phyloP scores from a whole-genome alignment of 441 rosid genomes.

The Gossypium davidsonii region DNA sequence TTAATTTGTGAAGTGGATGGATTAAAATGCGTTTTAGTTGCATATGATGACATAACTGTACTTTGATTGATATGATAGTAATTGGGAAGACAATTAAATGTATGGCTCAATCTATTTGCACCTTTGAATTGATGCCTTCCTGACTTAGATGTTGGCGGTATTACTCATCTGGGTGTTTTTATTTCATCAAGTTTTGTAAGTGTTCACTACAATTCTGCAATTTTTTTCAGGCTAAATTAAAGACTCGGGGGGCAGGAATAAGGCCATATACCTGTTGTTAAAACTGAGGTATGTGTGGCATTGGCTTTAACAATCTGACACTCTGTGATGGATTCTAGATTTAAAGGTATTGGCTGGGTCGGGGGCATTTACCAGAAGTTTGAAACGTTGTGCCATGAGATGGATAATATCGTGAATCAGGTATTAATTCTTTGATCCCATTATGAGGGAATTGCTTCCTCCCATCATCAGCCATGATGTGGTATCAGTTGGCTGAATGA shows the following conservation, averaged over 20 bases:
- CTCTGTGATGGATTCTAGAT: slow-evolving; percentile 36
- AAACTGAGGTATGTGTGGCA: not conserved
- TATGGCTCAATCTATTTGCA: not conserved
- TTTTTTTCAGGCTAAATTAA: not conserved
- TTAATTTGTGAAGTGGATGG: not conserved
- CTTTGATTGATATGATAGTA: not conserved
- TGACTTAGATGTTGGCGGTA: not conserved
- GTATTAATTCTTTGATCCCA: slow-evolving; percentile 18
- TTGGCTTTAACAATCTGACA: not conserved
- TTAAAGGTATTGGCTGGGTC: slow-evolving; percentile 53
- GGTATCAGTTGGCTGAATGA: not conserved
- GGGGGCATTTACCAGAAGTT: slow-evolving; percentile 63
- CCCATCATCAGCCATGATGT: not conserved
- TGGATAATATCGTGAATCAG: slow-evolving; percentile 44
- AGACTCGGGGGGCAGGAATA: not conserved
- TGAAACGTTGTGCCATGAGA: slow-evolving; percentile 57
- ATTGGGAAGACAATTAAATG: not conserved
- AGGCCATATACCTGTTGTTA: not conserved
- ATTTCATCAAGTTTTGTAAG: not conserved
- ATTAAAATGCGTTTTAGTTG: not conserved
- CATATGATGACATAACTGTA: not conserved
- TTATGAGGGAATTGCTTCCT: not conserved
- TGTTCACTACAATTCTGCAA: not conserved
- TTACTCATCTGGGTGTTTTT: not conserved
- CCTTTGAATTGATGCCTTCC: not conserved